Evolutionary conservation across 176 grass and related monocot species (phyloP).

Genomic region (Bolboschoenus planiculmis): DNA sequence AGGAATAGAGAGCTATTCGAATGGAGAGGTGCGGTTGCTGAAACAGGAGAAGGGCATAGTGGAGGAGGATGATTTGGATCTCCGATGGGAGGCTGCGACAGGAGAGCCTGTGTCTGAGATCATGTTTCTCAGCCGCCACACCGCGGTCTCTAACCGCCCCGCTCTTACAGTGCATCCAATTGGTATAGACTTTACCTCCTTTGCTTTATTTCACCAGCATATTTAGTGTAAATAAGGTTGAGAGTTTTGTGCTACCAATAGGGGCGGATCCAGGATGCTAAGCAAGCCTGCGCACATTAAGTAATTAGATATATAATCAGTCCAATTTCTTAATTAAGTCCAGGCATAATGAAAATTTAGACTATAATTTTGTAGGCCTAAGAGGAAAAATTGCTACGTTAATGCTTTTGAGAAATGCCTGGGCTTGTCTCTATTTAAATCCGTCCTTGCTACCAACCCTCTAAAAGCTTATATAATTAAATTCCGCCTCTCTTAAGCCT

Average conservation of each 20-base stretch:
- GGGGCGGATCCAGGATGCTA: too few relatives aligned
- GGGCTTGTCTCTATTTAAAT: too few relatives aligned
- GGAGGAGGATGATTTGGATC: slow-evolving; percentile 46
- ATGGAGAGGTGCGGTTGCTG: slow-evolving; percentile 37
- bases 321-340: too few relatives aligned
- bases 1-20: slow-evolving; percentile 49
- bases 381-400: too few relatives aligned
- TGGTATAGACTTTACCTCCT: slow-evolving; percentile 29
- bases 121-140: slow-evolving; percentile 56
- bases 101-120: slow-evolving; percentile 40
- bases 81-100: slow-evolving; percentile 38
- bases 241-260: not conserved
- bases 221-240: slow-evolving; percentile 7
- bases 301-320: too few relatives aligned
- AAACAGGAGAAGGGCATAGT: slow-evolving; percentile 41
- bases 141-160: slow-evolving; percentile 42
- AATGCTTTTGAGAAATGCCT: too few relatives aligned
- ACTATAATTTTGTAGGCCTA: too few relatives aligned
- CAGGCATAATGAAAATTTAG: too few relatives aligned
- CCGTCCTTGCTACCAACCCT: too few relatives aligned
- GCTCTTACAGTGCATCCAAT: slow-evolving; percentile 94
- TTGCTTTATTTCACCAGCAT: not conserved
- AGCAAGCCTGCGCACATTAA: too few relatives aligned
- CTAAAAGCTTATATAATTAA: too few relatives aligned
- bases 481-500: slow-evolving; percentile 11